Evolutionary conservation across 371 early-diverging fungal genomes (phyloP), one percentile per base, ranked within the genome.

Genomic region (Mortierella sp.): DNA sequence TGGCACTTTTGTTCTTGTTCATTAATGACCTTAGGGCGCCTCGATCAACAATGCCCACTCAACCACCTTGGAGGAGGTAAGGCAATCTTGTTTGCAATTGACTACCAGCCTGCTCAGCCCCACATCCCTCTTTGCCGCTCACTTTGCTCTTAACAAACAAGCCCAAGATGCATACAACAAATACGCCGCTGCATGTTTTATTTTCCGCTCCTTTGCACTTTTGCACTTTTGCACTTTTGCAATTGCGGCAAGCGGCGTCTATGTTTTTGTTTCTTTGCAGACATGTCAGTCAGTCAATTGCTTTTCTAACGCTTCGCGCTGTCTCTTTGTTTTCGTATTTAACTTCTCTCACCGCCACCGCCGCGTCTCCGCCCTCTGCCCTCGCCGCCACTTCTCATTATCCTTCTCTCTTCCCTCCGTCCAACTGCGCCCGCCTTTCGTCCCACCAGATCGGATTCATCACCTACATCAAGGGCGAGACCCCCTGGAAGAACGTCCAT

Each of bases 21-120:
- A 31, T 73, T 28, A 8, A 24, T 54, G 59, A 40, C 5, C 26
- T 34, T 77, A 83, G 83, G 78, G 75, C 26, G 69, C 61, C 10
- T 80, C 84, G 3, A 80, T 84, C 64, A 85, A 85, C 81, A 85
- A 81, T 16, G 86, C 86, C 40, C 86, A 85, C n/a, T 81, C 81
- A 3, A 85, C 86, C 71, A 81, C 86, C 31, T 74, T 85, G 73
- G 86, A 85, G 57, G 86, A 85, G 80, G 83, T 76, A 82, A 69
- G 76, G 43, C 43, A 40, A 40, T 6, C 6, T 40, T 40, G 43
- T 46, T 46, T 46, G 13, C 4, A 31, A 43, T 64, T 44, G 34
- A 64, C 24, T 53, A 21, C 21, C 1, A 13, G 4, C 34, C 21
- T 9, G 21, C 64, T 21, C 64, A 69, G 21, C 51, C 37, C 13